A percentile compares a stretch with the other conserved stretches of the same genome.
Conservation (phyloP, 2,329 filamentous ascomycete genomes). For the Atkinsonella texensis region DNA sequence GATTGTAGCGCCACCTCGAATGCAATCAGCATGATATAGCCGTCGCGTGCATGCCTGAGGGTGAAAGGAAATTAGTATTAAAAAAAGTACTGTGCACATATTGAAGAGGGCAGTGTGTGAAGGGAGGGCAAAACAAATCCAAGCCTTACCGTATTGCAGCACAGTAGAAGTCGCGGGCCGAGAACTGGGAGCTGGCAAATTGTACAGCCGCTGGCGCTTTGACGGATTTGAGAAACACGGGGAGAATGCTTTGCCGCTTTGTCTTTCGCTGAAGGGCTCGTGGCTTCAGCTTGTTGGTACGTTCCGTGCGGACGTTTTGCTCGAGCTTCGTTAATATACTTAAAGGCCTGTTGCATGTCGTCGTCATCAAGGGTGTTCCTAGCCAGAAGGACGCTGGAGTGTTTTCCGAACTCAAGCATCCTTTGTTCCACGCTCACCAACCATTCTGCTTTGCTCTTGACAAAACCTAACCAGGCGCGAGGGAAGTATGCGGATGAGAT, state of each 20-base stretch:
- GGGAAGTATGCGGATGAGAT: slow-evolving; percentile 41
- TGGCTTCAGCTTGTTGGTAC: background rate
- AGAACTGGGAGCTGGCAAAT: slow-evolving; percentile 36
- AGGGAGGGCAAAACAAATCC: background rate
- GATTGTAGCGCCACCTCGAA: slow-evolving; percentile 22
- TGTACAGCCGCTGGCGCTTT: slow-evolving; percentile 32
- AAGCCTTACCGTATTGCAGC: slow-evolving; percentile 34
- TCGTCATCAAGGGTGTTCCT: slow-evolving; percentile 33
- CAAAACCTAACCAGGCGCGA: slow-evolving; percentile 38
- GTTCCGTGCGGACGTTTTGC: slow-evolving; percentile 9
- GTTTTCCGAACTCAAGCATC: slow-evolving; percentile 43
- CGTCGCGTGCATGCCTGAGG: slow-evolving; percentile 29
- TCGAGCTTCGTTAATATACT: slow-evolving; percentile 31
- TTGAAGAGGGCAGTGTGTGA: background rate
- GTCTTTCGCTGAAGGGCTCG: background rate
- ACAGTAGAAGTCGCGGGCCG: slow-evolving; percentile 35
- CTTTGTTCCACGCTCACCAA: slow-evolving; percentile 35
- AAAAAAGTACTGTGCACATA: no score
- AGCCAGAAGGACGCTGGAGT: slow-evolving; percentile 37
- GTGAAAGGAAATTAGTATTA: background rate
- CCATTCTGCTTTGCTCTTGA: slow-evolving; percentile 39
- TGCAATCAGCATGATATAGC: slow-evolving; percentile 38
- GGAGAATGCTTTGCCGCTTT: slow-evolving; percentile 16
- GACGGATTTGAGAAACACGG: slow-evolving; percentile 25
- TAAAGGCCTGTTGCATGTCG: slow-evolving; percentile 30